Base-by-base conservation (phyloP, 345 rosid genomes). In the Kernera saxatilis region DNA sequence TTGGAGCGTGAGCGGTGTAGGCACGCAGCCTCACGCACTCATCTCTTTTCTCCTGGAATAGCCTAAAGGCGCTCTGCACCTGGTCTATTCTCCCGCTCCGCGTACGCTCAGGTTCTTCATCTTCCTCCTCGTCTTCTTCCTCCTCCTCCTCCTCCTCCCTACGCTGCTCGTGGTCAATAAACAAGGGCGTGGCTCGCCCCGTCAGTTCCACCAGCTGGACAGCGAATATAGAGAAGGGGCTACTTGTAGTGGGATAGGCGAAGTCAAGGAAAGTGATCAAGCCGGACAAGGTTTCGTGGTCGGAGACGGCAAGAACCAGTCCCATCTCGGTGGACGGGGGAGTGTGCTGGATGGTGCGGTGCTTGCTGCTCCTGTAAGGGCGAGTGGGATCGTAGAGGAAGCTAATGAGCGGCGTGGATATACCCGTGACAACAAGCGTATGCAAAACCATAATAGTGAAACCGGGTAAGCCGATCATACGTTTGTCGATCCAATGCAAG, bases 341-440 rank as follows among this genome's bases (percentile, higher is more conserved):
- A 6, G 83, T 82, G 75, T 93, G 89, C 10, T 91, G 97, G 77
- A 91, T 82, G 21, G 96, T 91, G 30, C 94, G 84, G 62, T 85
- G 81, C 54, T 67, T 84, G 78, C 76, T 87, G n/a, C 84, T 84
- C 81, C 80, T 83, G 64, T 87, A 86, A 14, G 96, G 94, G 69
- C 71, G 82, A 1, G 85, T 75, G 18, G 97, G 97, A 67, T 91
- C 92, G 11, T 87, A 91, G 5, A 93, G 77, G 30, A 86, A 41
- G 77, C 78, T 74, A 15, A 89, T 86, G 29, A 87, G 13, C 0
- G 91, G 90, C 5, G 87, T 66, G 2, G 43, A 25, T 48, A 82
- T 15, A 23, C 68, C 84, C 0, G 85, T 87, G 26, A 73, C 17
- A 5, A 54, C 3, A 8, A 73, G 5, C 1, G 86, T 62, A 22